These are phyloP conservation scores for Elaeis guineensis DNA, from an alignment of 176 grass and related monocot species.

Conservation along the genomic window DNA sequence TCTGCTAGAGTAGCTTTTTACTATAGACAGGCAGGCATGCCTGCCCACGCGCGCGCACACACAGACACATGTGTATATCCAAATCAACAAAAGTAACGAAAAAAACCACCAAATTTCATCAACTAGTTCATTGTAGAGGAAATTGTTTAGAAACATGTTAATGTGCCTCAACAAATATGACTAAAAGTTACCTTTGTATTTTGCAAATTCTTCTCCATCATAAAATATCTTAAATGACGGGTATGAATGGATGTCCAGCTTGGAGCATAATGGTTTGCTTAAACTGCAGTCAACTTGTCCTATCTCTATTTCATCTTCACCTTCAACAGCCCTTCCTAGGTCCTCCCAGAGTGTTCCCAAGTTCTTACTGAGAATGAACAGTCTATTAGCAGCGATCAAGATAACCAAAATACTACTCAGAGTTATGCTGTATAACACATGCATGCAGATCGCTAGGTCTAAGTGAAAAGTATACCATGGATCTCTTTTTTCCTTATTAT, in stretches of 20 bases:
- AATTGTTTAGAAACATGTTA: too few species aligned
- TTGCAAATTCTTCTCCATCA: slow-evolving; percentile 78
- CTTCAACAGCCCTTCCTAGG: slow-evolving; percentile 66
- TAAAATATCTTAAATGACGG: slow-evolving; percentile 93
- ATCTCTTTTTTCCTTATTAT: too few species aligned
- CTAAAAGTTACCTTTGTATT: slow-evolving; percentile 71
- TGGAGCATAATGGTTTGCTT: slow-evolving; percentile 76
- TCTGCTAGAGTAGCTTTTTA: too few species aligned
- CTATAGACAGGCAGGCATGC: too few species aligned
- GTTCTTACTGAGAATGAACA: slow-evolving; percentile 56
- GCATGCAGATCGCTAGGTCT: too few species aligned
- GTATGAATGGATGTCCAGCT: slow-evolving; percentile 87
- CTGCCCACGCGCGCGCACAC: too few species aligned
- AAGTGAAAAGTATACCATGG: too few species aligned
- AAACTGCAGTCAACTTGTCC: slow-evolving; percentile 76
- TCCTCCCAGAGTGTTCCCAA: slow-evolving; percentile 94
- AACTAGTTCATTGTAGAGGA: too few species aligned
- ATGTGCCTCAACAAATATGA: too few species aligned
- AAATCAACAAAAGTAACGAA: not conserved
- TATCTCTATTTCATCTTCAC: slow-evolving; percentile 82
- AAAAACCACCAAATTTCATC: not conserved
- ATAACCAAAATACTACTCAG: too few species aligned
- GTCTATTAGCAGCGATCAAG: too few species aligned
- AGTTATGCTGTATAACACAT: too few species aligned
- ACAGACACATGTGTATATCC: not conserved